A percentile compares a stretch with the other conserved stretches of the same genome.
These are phyloP conservation scores for Phanerochaete carnosa DNA, from an alignment of 768 basidiomycete genomes.

Conservation along the genomic window DNA sequence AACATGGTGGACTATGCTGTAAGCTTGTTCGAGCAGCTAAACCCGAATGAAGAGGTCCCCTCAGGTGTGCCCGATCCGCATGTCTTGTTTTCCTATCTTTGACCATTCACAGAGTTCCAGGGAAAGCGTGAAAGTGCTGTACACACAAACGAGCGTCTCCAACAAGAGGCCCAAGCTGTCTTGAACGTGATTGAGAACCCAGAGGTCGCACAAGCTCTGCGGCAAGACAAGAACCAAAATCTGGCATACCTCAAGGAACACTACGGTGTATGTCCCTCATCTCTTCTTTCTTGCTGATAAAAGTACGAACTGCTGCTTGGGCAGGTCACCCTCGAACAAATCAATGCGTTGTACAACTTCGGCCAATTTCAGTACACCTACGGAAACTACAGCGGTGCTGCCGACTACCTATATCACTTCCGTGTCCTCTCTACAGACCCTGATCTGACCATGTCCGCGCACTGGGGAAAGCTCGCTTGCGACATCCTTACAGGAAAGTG, in stretches of 20 bases:
- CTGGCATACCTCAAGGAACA: conserved; percentile 91
- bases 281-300: neutral
- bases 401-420: conserved; percentile 98
- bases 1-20: conserved; percentile 98
- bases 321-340: conserved; percentile 93
- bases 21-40: conserved; percentile 72
- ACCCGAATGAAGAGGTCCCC: conserved; percentile 69
- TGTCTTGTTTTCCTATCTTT: neutral
- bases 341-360: conserved; percentile 94
- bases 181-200: conserved; percentile 96
- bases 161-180: conserved; percentile 89
- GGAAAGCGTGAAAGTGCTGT: conserved; percentile 80
- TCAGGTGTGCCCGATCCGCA: conserved; percentile 44
- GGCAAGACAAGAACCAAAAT: conserved; percentile 97
- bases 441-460: conserved; percentile 91
- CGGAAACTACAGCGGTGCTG: conserved; percentile 94
- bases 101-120: conserved; percentile 63
- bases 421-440: conserved; percentile 92
- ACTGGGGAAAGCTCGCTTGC: conserved; percentile 98
- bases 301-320: neutral
- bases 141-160: conserved; percentile 77
- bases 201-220: conserved; percentile 89
- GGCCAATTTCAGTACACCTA: conserved; percentile 99
- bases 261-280: conserved; percentile 62
- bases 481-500: conserved; percentile 94